Evolutionary conservation across 805 yeast genomes (phyloP), one percentile per base, ranked within the genome.

Genomic region (Candida orba): DNA sequence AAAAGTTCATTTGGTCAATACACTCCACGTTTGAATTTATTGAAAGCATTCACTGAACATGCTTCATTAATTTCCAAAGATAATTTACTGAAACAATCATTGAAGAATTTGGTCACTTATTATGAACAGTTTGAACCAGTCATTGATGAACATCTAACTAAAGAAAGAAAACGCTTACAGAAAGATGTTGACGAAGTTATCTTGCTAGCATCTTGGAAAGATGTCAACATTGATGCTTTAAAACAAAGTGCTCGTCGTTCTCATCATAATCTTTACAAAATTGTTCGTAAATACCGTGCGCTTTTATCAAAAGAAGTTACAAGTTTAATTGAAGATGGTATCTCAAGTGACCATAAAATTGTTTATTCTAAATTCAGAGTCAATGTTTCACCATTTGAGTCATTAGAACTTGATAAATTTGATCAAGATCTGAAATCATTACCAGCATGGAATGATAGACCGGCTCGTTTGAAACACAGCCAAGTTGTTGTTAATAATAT

Each of bases 151-250:
- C 60, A 65, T 10, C 57, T 89, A 9, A 54, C 52, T 0, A 56
- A 57, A 1, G 71, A 72, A 1, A 79, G 72, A 59, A 77, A 73
- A 53, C 61, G 64, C 3, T 65, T 91, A 31, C 87, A 81, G 46
- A 91, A 90, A 57, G 88, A 88, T 40, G 76, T 93, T 10, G 72
- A 79, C 31, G 99, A 93, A 45, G 81, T 89, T 4, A 88, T 93
- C 36, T 65, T 87, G 37, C 69, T 93, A 14, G 97, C 99, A 2
- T 86, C 96, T 56, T 95, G 98, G 98, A 89, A 90, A 53, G 99
- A 93, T 65, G 90, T 89, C 12, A 95, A 93, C 56, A 78, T 89
- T 36, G 95, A 85, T 57, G 96, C 99, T 0, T 71, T 93, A 55
- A 89, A 87, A 53, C 97, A 90, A 63, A 87, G 96, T 63, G 93